Evolutionary conservation across 2,329 filamentous ascomycete genomes (phyloP).

Genomic region (Colletotrichum chrysophilum): DNA sequence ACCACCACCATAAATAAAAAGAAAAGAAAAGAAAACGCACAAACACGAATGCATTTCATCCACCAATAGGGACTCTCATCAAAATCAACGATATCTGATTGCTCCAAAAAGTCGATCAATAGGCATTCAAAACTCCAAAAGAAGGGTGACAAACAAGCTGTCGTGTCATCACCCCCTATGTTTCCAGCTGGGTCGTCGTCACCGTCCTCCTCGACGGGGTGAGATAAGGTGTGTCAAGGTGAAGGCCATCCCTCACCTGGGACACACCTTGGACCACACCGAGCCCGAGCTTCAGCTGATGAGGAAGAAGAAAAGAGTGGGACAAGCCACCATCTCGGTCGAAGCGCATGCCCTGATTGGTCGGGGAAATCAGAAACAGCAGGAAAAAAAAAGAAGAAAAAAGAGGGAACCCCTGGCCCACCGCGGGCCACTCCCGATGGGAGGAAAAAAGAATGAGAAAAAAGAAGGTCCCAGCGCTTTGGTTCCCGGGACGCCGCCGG

Average conservation of each 20-base stretch:
- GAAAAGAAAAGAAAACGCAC: not conserved
- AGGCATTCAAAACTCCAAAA: not conserved
- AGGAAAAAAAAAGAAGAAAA: not conserved
- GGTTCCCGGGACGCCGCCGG: slow-evolving; percentile 19
- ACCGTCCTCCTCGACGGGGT: not conserved
- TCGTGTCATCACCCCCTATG: not conserved
- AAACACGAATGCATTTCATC: not conserved
- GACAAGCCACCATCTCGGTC: not conserved
- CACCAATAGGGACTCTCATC: not conserved
- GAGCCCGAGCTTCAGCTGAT: not conserved
- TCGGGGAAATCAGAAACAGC: not conserved
- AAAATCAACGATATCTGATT: not conserved
- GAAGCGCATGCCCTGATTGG: not conserved
- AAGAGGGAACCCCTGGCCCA: not conserved
- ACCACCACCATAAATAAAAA: not conserved
- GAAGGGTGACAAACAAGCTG: not conserved
- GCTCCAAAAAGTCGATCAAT: not conserved
- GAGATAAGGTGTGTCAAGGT: not conserved
- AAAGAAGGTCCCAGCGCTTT: slow-evolving; percentile 17
- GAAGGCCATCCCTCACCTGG: not conserved
- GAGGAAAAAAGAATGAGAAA: not conserved
- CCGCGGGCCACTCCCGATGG: slow-evolving; percentile 19
- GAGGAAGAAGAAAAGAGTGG: not conserved
- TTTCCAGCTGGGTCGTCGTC: not conserved
- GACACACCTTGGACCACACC: not conserved